These are phyloP conservation scores for Bretschneidera sinensis DNA, from an alignment of 345 rosid genomes.

Conservation along the genomic window DNA sequence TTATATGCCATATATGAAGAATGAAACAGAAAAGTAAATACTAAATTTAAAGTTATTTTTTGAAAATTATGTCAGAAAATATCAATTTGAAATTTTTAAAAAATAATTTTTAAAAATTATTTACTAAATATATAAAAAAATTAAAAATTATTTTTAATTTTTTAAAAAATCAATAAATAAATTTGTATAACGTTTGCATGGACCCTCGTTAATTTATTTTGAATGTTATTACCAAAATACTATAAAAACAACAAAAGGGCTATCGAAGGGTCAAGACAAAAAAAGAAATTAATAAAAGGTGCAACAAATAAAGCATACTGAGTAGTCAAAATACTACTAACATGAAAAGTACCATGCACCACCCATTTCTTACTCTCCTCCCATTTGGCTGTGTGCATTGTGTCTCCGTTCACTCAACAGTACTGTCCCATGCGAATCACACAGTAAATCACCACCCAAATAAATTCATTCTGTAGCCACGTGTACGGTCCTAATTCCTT, in stretches of 20 bases:
- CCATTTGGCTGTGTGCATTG: neutral
- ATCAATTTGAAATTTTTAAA: too few species aligned
- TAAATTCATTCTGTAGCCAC: conserved; percentile 10
- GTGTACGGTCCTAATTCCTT: conserved; percentile 26
- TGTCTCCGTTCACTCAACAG: too few species aligned
- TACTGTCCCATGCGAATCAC: too few species aligned
- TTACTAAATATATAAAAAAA: too few species aligned
- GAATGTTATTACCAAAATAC: neutral
- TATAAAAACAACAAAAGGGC: neutral
- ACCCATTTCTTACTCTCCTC: conserved; percentile 19
- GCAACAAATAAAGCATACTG: conserved; percentile 11
- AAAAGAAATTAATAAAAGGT: neutral
- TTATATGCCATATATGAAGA: too few species aligned
- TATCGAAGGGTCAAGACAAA: conserved; percentile 9
- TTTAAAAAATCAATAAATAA: too few species aligned
- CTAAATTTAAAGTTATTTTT: too few species aligned
- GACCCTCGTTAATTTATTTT: too few species aligned
- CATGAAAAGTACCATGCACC: conserved; percentile 17
- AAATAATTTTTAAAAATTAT: too few species aligned
- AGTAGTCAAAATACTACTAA: conserved; percentile 28
- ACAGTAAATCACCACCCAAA: neutral
- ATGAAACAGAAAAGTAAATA: too few species aligned
- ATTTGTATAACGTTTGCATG: neutral
- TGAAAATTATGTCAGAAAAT: too few species aligned
- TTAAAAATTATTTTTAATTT: too few species aligned